Conservation (phyloP, 805 yeast species). For the Starmerella bombi region DNA sequence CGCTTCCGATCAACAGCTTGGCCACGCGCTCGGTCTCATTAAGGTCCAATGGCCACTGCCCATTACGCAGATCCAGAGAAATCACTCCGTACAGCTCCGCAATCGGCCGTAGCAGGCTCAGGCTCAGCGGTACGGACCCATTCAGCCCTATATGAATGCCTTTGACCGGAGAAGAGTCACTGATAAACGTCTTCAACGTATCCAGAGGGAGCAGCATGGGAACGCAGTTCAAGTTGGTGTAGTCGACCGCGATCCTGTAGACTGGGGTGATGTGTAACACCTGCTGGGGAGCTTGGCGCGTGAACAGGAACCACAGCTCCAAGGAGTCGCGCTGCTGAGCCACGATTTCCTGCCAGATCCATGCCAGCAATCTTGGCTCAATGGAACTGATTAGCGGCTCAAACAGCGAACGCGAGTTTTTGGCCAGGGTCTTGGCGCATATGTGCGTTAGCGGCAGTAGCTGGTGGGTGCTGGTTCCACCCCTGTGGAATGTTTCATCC, state of each 20-base stretch:
- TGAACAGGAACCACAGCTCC: constrained; percentile 11
- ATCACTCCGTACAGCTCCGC: background rate
- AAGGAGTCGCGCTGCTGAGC: constrained; percentile 6
- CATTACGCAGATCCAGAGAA: constrained; percentile 10
- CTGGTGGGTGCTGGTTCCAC: background rate
- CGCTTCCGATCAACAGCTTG: constrained; percentile 4
- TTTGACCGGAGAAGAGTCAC: background rate
- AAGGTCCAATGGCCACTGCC: constrained; percentile 6
- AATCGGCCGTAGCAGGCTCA: background rate
- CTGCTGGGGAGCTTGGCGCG: background rate
- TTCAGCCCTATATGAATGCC: background rate
- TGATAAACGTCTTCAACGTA: background rate
- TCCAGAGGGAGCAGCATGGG: background rate
- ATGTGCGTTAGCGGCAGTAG: constrained; percentile 2
- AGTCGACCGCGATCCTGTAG: background rate
- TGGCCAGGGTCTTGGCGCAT: constrained; percentile 3
- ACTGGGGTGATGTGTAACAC: background rate
- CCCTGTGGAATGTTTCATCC: constrained; percentile 1
- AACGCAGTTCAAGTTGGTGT: background rate
- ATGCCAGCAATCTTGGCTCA: background rate
- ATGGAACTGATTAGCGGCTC: background rate
- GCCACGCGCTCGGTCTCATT: constrained; percentile 6
- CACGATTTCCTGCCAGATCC: constrained; percentile 7
- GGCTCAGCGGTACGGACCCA: background rate
- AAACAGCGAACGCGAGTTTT: constrained; percentile 1